Percentiles rank a stretch among this genome's conserved stretches.
Evolutionary conservation across 805 yeast genomes (phyloP).

Genomic region (Blastobotrys mokoenaii): DNA sequence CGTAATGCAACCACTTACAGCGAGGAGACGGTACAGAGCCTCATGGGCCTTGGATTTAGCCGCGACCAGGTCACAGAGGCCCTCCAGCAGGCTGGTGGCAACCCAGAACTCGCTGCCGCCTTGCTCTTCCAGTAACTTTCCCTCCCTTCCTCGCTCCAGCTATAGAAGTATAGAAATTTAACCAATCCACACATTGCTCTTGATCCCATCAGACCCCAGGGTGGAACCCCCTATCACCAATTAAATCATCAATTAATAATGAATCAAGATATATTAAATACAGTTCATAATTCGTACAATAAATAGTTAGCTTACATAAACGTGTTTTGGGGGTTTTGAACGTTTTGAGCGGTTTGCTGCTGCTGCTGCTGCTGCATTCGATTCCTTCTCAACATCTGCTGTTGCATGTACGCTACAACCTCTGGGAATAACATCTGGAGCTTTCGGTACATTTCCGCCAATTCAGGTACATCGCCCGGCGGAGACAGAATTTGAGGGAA

Average conservation of each 20-base stretch:
- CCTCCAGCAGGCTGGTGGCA: conserved; percentile 57
- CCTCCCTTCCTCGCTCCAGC: no score
- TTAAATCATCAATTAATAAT: no score
- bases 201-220: no score
- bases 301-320: no score
- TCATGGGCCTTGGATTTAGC: conserved; percentile 65
- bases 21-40: conserved; percentile 36
- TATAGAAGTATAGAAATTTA: no score
- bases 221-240: no score
- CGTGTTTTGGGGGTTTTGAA: no score
- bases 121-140: conserved; percentile 40
- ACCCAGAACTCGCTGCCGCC: conserved; percentile 82
- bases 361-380: conserved; percentile 19
- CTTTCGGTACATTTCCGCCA: conserved; percentile 25
- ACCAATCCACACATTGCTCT: no score
- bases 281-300: no score
- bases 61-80: conserved; percentile 58
- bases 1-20: conserved; percentile 8
- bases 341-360: conserved; percentile 16
- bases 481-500: conserved; percentile 27
- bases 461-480: conserved; percentile 24
- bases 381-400: conserved; percentile 16
- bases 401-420: conserved; percentile 16
- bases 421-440: conserved; percentile 27
- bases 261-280: no score